Evolutionary conservation across 176 grass and related monocot species (phyloP).

Genomic region (Musa troglodytarum): DNA sequence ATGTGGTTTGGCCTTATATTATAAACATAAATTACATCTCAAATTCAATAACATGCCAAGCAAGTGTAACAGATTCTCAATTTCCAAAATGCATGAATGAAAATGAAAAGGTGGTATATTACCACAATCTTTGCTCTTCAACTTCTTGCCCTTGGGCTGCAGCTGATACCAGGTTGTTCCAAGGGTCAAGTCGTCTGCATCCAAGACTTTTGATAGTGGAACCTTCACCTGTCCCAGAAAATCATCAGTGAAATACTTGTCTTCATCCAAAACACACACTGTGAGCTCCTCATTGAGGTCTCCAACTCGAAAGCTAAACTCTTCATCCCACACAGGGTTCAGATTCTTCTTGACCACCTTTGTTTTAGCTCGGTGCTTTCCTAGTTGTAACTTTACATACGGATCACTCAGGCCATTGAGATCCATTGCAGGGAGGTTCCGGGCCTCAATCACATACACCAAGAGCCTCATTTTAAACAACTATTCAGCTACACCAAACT

Average conservation of each 20-base stretch:
- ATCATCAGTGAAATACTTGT: slow-evolving; percentile 82
- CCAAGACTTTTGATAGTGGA: slow-evolving; percentile 55
- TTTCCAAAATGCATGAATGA: not conserved
- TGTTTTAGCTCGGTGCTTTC: slow-evolving; percentile 60
- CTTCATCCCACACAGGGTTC: slow-evolving; percentile 71
- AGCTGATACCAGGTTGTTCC: slow-evolving; percentile 67
- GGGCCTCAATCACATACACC: slow-evolving; percentile 62
- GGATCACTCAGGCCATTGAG: slow-evolving; percentile 45
- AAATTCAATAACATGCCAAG: not conserved
- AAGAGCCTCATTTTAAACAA: slow-evolving; percentile 56
- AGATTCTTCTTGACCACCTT: slow-evolving; percentile 47
- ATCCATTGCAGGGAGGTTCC: slow-evolving; percentile 50
- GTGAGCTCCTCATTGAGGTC: slow-evolving; percentile 66
- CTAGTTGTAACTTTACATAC: slow-evolving; percentile 65
- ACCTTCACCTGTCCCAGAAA: slow-evolving; percentile 77
- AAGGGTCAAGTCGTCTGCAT: slow-evolving; percentile 57
- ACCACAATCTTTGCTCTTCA: slow-evolving; percentile 71
- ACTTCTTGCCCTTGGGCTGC: slow-evolving; percentile 74
- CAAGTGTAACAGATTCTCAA: not conserved
- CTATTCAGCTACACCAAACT: slow-evolving; percentile 1
- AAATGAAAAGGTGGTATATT: slow-evolving; percentile 11
- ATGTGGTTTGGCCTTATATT: not conserved
- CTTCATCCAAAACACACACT: slow-evolving; percentile 62
- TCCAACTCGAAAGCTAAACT: slow-evolving; percentile 70
- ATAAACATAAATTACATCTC: not conserved